A percentile compares a stretch with the other conserved stretches of the same genome.
These are phyloP conservation scores for Hysterium pulicare DNA, from an alignment of 2,329 filamentous ascomycete species.

Conservation along the genomic window DNA sequence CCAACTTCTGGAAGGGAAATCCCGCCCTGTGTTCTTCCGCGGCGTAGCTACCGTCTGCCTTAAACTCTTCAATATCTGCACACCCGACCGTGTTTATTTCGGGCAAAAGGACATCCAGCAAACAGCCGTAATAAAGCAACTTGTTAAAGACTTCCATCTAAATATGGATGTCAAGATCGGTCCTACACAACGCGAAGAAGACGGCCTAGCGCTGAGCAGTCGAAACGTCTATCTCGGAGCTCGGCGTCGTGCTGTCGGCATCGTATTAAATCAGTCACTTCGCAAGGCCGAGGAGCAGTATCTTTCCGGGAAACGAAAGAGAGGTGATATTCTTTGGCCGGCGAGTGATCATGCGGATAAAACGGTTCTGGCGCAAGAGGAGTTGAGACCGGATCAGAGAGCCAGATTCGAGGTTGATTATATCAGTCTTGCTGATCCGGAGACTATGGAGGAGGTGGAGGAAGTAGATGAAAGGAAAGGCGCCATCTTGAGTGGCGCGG, in stretches of 20 bases:
- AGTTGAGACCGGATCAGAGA: constrained; percentile 57
- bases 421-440: constrained; percentile 82
- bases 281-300: constrained; percentile 68
- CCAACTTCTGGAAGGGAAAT: constrained; percentile 76
- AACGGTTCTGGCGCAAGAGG: constrained; percentile 59
- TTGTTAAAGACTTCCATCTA: constrained; percentile 85
- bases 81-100: constrained; percentile 80
- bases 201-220: constrained; percentile 87
- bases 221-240: constrained; percentile 88
- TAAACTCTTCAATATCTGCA: constrained; percentile 83
- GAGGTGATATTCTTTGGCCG: constrained; percentile 67
- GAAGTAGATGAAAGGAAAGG: constrained; percentile 66
- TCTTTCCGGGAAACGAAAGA: constrained; percentile 48
- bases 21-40: constrained; percentile 89
- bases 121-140: constrained; percentile 79
- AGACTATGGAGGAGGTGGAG: constrained; percentile 75
- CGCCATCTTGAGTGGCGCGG: constrained; percentile 81
- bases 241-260: constrained; percentile 67
- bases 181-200: constrained; percentile 69
- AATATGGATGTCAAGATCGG: constrained; percentile 71
- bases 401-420: constrained; percentile 85
- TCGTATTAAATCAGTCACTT: constrained; percentile 68
- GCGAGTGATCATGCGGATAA: constrained; percentile 60
- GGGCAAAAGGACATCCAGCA: constrained; percentile 98
- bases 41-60: constrained; percentile 96